These are phyloP conservation scores for Penicillium nucicola DNA, from an alignment of 495 filamentous ascomycete genomes.

Conservation along the genomic window DNA sequence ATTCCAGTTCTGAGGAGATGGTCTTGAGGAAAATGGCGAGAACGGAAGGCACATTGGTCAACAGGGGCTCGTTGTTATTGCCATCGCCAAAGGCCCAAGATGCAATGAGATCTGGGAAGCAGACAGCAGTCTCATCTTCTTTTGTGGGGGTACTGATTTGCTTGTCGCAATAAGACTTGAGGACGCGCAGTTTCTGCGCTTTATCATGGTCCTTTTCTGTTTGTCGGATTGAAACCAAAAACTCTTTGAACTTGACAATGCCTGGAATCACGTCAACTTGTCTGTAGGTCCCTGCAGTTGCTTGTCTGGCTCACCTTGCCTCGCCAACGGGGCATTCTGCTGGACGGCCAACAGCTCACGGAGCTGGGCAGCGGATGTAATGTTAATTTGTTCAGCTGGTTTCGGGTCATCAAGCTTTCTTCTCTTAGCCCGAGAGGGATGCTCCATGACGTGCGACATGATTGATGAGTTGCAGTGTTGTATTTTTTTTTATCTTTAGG, in stretches of 20 bases:
- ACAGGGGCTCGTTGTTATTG: slow-evolving; percentile 68
- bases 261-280: slow-evolving; percentile 39
- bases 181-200: slow-evolving; percentile 53
- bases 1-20: slow-evolving; percentile 65
- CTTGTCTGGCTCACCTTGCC: slow-evolving; percentile 54
- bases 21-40: slow-evolving; percentile 74
- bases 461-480: slow-evolving; percentile 8
- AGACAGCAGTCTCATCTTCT: slow-evolving; percentile 55
- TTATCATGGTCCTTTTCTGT: slow-evolving; percentile 45
- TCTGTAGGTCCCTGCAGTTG: not conserved
- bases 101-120: slow-evolving; percentile 71
- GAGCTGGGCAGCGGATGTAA: slow-evolving; percentile 58
- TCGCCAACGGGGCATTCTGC: slow-evolving; percentile 57
- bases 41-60: slow-evolving; percentile 70
- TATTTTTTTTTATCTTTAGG: slow-evolving; percentile 17
- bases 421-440: slow-evolving; percentile 35
- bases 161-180: slow-evolving; percentile 70
- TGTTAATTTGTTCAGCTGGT: slow-evolving; percentile 35
- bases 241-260: slow-evolving; percentile 71
- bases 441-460: slow-evolving; percentile 27
- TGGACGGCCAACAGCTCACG: slow-evolving; percentile 62
- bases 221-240: slow-evolving; percentile 63
- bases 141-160: slow-evolving; percentile 53
- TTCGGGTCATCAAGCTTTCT: slow-evolving; percentile 36
- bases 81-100: slow-evolving; percentile 74